Percentiles rank a stretch among this genome's conserved stretches.
These are phyloP conservation scores for Mycena leptocephala DNA, from an alignment of 768 basidiomycete genomes.

Conservation along the genomic window DNA sequence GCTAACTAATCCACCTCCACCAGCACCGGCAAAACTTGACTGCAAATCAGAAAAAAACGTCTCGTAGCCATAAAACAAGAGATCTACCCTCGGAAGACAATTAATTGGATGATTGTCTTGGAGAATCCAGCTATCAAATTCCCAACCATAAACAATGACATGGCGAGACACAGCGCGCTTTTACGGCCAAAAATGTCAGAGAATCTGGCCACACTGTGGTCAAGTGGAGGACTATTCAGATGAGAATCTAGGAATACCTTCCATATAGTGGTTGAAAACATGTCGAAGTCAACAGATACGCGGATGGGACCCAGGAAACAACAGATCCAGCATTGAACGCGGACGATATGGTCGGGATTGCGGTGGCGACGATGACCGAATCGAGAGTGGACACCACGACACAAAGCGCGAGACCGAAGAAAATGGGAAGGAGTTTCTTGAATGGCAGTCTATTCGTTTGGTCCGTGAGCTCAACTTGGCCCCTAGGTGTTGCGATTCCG, in stretches of 20 bases:
- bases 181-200: constrained; percentile 82
- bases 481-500: constrained; percentile 26
- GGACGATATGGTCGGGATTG: constrained; percentile 79
- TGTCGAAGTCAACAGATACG: constrained; percentile 79
- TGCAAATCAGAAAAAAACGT: not conserved
- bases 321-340: constrained; percentile 78
- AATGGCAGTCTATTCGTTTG: constrained; percentile 85
- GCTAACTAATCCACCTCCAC: constrained; percentile 81
- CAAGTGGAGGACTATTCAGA: not conserved
- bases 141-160: constrained; percentile 78
- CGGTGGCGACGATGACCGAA: constrained; percentile 83
- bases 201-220: constrained; percentile 44
- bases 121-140: constrained; percentile 80
- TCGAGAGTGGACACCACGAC: constrained; percentile 76
- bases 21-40: constrained; percentile 69
- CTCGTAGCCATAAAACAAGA: not conserved
- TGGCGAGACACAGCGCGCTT: constrained; percentile 67
- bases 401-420: constrained; percentile 73
- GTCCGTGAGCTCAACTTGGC: constrained; percentile 67
- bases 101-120: constrained; percentile 75
- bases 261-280: constrained; percentile 76
- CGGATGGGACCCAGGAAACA: constrained; percentile 81
- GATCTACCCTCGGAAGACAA: constrained; percentile 71
- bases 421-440: constrained; percentile 74
- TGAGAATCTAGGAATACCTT: constrained; percentile 41